Percentiles rank a stretch among this genome's conserved stretches.
These are phyloP conservation scores for Solanum etuberosum DNA, from an alignment of 257 asterid species.

Conservation along the genomic window DNA sequence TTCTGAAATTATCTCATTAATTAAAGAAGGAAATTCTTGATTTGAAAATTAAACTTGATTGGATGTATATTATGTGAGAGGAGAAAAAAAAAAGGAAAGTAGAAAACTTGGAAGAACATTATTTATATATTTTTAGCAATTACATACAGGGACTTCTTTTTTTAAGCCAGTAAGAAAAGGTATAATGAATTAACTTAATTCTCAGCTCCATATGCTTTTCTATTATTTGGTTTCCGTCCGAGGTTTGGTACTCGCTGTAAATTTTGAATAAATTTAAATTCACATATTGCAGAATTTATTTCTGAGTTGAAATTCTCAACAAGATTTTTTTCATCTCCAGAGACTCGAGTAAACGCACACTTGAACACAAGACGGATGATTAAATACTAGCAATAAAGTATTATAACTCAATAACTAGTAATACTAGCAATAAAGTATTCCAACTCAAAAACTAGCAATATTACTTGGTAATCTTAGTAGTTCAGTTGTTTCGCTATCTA, in stretches of 20 bases:
- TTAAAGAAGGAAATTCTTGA: neutral
- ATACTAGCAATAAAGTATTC: neutral
- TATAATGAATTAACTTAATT: neutral
- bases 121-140: neutral
- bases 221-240: neutral
- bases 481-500: neutral
- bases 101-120: neutral
- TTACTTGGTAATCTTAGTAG: neutral
- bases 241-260: neutral
- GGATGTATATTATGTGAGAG: neutral
- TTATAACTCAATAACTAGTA: too few species aligned
- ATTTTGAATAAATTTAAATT: too few species aligned
- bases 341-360: neutral
- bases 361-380: neutral
- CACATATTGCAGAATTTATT: too few species aligned
- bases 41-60: neutral
- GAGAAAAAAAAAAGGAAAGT: neutral
- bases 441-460: conserved; percentile 10
- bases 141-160: neutral
- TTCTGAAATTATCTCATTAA: neutral
- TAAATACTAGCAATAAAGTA: neutral
- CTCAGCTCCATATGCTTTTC: neutral
- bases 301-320: neutral
- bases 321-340: neutral
- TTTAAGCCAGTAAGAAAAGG: neutral